phyloP scores from a whole-genome alignment of 192 early-diverging fungal genomes.

The Phycomyces nitens region DNA sequence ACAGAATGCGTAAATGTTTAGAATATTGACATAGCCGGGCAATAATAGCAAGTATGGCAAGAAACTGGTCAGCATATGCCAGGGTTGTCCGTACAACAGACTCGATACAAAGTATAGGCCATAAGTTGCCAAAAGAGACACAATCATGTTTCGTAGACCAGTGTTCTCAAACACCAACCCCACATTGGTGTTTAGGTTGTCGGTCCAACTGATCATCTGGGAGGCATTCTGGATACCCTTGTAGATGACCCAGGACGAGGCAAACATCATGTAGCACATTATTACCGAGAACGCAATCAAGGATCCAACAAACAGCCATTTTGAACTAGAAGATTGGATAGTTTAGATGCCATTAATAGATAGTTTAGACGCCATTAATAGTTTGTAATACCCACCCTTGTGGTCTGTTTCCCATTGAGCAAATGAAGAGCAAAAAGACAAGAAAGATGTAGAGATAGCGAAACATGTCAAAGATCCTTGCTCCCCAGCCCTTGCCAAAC shows the following conservation, averaged over 20 bases:
- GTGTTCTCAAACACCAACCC: conserved; percentile 40
- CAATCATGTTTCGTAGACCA: conserved; percentile 71
- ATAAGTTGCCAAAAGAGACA: conserved; percentile 80
- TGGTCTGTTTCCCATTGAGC: conserved; percentile 87
- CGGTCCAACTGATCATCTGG: conserved; percentile 43
- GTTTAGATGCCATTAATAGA: conserved; percentile 8
- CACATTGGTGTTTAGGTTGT: conserved; percentile 37
- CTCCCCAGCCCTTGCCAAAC: conserved; percentile 53
- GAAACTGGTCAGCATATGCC: conserved; percentile 87
- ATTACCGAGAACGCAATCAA: conserved; percentile 46
- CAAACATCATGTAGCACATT: conserved; percentile 57
- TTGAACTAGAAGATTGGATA: conserved; percentile 19
- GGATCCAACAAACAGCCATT: conserved; percentile 37
- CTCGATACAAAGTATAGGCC: conserved; percentile 78
- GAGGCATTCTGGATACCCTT: conserved; percentile 64
- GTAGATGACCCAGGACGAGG: conserved; percentile 50
- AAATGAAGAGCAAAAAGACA: conserved; percentile 76
- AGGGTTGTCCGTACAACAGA: conserved; percentile 78
- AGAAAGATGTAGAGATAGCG: conserved; percentile 73
- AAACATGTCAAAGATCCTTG: conserved; percentile 64
- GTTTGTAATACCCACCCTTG: conserved; percentile 54
- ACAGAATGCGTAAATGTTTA: conserved; percentile 92
- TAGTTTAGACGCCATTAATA: neutral
- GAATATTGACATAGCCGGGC: conserved; percentile 76
- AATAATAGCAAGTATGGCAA: conserved; percentile 80